Evolutionary conservation across 768 basidiomycete genomes (phyloP).

Genomic region (Lactarius quietus): DNA sequence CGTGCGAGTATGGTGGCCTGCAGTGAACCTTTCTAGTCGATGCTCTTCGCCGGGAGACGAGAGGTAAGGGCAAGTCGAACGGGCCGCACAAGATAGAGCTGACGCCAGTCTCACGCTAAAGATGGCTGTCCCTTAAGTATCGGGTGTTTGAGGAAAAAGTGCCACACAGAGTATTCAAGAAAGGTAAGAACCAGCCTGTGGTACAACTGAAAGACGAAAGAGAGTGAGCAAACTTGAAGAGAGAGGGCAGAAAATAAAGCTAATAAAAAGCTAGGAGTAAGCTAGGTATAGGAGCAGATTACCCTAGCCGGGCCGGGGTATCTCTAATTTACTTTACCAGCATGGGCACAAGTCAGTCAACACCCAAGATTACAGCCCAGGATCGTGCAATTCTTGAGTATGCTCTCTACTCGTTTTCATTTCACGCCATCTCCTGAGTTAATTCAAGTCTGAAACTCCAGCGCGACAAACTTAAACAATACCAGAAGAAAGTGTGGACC

Average conservation of each 20-base stretch:
- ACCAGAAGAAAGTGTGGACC: constrained; percentile 79
- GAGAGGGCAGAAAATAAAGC: too few relatives aligned
- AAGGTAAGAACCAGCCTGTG: too few relatives aligned
- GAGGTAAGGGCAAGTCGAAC: constrained; percentile 46
- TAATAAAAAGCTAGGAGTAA: too few relatives aligned
- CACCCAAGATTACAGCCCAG: constrained; percentile 87
- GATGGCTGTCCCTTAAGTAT: constrained; percentile 35
- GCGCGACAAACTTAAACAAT: constrained; percentile 92
- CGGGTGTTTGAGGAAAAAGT: too few relatives aligned
- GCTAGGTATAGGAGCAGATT: too few relatives aligned
- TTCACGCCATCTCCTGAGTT: constrained; percentile 24
- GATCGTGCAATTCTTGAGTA: constrained; percentile 96
- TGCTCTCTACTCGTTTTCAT: constrained; percentile 33
- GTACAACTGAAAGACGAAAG: too few relatives aligned
- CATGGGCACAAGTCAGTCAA: constrained; percentile 63
- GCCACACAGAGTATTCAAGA: too few relatives aligned
- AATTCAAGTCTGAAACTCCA: constrained; percentile 82
- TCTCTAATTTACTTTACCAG: background rate
- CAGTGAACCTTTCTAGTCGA: constrained; percentile 50
- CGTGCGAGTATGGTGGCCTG: constrained; percentile 53
- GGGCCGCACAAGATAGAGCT: constrained; percentile 56
- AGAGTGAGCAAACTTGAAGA: too few relatives aligned
- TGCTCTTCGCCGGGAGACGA: constrained; percentile 26
- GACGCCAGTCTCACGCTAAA: constrained; percentile 47
- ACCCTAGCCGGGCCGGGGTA: too few relatives aligned